Evolutionary conservation across 1,284 basidiomycete species (phyloP).

Genomic region (Marasmius oreades): DNA sequence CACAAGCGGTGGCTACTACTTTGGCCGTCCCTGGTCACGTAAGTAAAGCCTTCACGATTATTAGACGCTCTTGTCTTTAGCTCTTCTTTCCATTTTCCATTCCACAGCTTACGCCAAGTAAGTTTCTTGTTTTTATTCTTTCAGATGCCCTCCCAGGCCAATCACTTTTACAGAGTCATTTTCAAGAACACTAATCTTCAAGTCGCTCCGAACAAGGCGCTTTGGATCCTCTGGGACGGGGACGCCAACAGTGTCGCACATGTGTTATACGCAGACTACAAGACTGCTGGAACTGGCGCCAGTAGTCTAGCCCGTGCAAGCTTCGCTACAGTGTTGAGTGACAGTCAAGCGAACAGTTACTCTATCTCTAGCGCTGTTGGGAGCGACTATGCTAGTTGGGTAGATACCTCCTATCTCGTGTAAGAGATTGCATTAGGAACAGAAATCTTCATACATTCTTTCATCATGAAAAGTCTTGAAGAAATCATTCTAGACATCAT

Average conservation of each 20-base stretch:
- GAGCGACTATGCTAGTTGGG: constrained; percentile 8
- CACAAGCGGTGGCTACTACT: constrained; percentile 35
- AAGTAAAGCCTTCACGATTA: constrained; percentile 4
- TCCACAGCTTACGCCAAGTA: constrained; percentile 18
- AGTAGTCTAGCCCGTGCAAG: constrained; percentile 5
- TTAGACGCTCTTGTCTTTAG: background rate
- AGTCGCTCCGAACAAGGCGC: constrained; percentile 35
- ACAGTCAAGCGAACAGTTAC: constrained; percentile 7
- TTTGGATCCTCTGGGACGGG: constrained; percentile 45
- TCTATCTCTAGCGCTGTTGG: constrained; percentile 13
- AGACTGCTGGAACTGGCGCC: constrained; percentile 23
- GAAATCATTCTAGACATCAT: too few relatives aligned
- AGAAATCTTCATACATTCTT: too few relatives aligned
- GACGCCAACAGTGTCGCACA: constrained; percentile 36
- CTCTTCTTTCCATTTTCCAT: background rate
- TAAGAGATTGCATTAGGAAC: too few relatives aligned
- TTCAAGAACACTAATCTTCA: constrained; percentile 42
- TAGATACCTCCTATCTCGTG: constrained; percentile 12
- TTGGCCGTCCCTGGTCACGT: constrained; percentile 53
- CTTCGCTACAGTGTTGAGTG: constrained; percentile 3
- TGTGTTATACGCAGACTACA: constrained; percentile 44
- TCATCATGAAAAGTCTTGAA: too few relatives aligned
- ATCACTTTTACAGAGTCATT: constrained; percentile 34
- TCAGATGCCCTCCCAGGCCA: background rate
- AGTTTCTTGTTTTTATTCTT: background rate